Evolutionary conservation across 176 grass and related monocot species (phyloP).

Genomic region (Raddia guianensis): DNA sequence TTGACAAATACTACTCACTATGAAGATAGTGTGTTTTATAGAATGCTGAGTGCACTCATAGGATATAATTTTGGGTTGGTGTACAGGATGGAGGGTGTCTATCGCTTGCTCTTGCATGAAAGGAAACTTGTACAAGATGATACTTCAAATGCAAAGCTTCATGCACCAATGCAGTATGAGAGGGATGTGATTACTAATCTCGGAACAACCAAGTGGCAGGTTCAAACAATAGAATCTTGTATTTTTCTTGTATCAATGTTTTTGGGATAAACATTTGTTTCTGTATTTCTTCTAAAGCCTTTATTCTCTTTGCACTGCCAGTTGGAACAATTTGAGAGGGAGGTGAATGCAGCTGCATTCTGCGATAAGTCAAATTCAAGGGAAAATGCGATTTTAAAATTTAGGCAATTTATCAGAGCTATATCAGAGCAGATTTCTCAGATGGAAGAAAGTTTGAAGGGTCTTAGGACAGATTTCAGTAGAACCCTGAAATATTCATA

Average conservation of each 20-base stretch:
- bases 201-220: constrained; percentile 93
- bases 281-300: constrained; percentile 37
- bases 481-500: constrained; percentile 57
- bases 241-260: constrained; percentile 7
- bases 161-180: constrained; percentile 56
- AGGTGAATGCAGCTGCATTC: constrained; percentile 67
- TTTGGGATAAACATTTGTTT: constrained; percentile 10
- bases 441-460: constrained; percentile 59
- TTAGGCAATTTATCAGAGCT: constrained; percentile 80
- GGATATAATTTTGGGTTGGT: constrained; percentile 28
- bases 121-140: constrained; percentile 62
- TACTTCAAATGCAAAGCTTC: constrained; percentile 51
- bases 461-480: constrained; percentile 43
- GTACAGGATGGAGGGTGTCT: constrained; percentile 81
- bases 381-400: constrained; percentile 85
- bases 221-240: constrained; percentile 36
- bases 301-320: constrained; percentile 47
- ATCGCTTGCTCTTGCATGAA: constrained; percentile 77
- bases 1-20: not conserved
- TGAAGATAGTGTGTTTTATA: not conserved
- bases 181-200: constrained; percentile 74
- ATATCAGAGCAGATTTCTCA: constrained; percentile 67
- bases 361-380: constrained; percentile 80
- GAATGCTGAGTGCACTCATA: constrained; percentile 4
- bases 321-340: constrained; percentile 92